A percentile compares a stretch with the other conserved stretches of the same genome.
phyloP scores from a whole-genome alignment of 31 red algal species.

The Odonthalia washingtoniensis region DNA sequence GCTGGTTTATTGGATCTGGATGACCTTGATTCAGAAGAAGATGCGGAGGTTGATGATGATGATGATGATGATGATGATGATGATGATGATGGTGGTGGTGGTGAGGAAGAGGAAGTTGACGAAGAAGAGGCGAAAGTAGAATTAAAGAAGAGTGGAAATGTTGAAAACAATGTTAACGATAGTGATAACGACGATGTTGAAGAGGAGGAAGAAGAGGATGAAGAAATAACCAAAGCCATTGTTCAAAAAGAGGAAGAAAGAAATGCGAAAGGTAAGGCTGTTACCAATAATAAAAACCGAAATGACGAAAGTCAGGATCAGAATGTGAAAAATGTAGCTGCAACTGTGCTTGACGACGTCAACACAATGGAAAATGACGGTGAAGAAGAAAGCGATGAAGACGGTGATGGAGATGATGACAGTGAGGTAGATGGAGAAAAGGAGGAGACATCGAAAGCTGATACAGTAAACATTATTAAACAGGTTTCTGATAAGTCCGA shows the following conservation, averaged over 20 bases:
- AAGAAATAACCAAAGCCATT: background rate
- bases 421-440: conserved; percentile 5
- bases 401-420: conserved; percentile 7
- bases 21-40: conserved; percentile 2
- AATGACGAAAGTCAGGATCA: background rate
- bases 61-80: conserved; percentile 1
- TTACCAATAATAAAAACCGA: background rate
- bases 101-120: background rate
- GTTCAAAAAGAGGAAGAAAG: background rate
- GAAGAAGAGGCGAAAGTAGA: background rate
- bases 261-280: background rate
- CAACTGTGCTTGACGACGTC: background rate
- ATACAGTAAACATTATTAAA: background rate
- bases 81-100: background rate
- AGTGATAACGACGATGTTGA: background rate
- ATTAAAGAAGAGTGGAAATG: background rate
- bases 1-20: conserved; percentile 64
- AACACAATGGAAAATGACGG: background rate
- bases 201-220: background rate
- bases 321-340: background rate
- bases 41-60: background rate
- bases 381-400: background rate
- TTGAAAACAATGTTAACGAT: background rate
- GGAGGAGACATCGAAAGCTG: background rate
- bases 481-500: background rate